Base-by-base conservation (phyloP, 768 basidiomycete genomes). In the Coprinopsis marcescibilis region DNA sequence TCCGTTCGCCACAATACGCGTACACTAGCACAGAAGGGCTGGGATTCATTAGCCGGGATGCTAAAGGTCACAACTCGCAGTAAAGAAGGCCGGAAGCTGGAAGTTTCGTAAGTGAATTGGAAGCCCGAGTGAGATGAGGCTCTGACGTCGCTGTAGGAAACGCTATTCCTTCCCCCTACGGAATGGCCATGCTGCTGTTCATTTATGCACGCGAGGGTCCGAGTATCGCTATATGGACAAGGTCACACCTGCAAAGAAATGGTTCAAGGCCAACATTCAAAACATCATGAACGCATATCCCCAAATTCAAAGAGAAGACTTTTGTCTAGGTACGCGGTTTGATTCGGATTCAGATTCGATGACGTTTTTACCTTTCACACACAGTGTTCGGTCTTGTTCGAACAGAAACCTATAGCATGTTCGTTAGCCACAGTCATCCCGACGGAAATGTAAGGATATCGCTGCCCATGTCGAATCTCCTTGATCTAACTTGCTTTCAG, bases 241-340 rank as follows among this genome's bases (percentile, higher is more conserved):
- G 32, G 54, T 85, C 37, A 74, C 78, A 4, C 75, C 79, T 8
- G 78, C 87, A 0, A 82, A 78, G 55, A 73, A 66, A 49, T 92
- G 89, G 85, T 84, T 92, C 62, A 76, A 75, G 47, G 71, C 74
- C 3, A 83, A 90, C 53, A 76, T 80, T 20, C 75, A 85, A 47
- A 58, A 67, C 17, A 80, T 92, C 52, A 55, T 89, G 64, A 60
- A 74, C 34, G 60, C 75, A 14, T 89, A 59, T 38, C 75, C 77
- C 52, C 65, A 63, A 4, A 74, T 84, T 38, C 70, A 67, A 51
- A 77, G 69, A 55, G 80, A 85, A 55, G 81, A 84, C 52, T 59
- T 85, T 43, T 72, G 75, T 32, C 57, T 85, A 1, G 77, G 74
- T 71, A 51, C 32, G 66, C 58, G 14, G 30, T 21, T 51, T 23